phyloP scores from a whole-genome alignment of 768 basidiomycete species.

The Russula emetica region DNA sequence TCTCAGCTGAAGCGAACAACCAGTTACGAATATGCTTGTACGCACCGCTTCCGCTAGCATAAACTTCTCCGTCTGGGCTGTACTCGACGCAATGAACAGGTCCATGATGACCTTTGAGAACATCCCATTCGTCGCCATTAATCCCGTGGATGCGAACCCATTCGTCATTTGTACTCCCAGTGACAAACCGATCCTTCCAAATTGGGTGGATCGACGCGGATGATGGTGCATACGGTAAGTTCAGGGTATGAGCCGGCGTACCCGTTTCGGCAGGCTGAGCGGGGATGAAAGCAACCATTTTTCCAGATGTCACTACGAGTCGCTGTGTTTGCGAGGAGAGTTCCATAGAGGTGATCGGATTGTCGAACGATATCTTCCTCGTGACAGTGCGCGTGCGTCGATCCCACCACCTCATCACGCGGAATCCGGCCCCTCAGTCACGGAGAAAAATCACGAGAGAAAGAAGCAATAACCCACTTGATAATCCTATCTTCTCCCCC shows the following conservation, averaged over 20 bases:
- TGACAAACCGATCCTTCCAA: constrained; percentile 84
- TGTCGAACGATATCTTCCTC: constrained; percentile 65
- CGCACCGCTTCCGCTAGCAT: constrained; percentile 93
- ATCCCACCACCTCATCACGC: constrained; percentile 86
- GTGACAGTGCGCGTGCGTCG: constrained; percentile 70
- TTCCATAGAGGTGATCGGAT: constrained; percentile 92
- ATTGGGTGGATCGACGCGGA: constrained; percentile 94
- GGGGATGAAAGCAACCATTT: constrained; percentile 88
- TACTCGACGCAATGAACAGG: constrained; percentile 93
- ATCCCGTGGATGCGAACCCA: constrained; percentile 96
- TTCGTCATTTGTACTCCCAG: constrained; percentile 84
- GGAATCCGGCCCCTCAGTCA: constrained; percentile 9
- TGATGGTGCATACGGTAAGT: constrained; percentile 81
- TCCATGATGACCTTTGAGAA: constrained; percentile 95
- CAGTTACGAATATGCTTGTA: constrained; percentile 27
- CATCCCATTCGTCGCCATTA: constrained; percentile 83
- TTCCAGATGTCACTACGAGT: constrained; percentile 86
- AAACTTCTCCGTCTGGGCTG: constrained; percentile 96
- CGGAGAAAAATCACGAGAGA: neutral
- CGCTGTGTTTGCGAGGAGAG: constrained; percentile 75
- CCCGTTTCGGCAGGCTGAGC: constrained; percentile 50
- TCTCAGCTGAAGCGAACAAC: constrained; percentile 13
- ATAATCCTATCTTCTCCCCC: constrained; percentile 90
- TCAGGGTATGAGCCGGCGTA: constrained; percentile 67
- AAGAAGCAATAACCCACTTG: constrained; percentile 51